A percentile compares a stretch with the other conserved stretches of the same genome.
These are phyloP conservation scores for Botrytis tulipae DNA, from an alignment of 2,329 filamentous ascomycete species.

Conservation along the genomic window DNA sequence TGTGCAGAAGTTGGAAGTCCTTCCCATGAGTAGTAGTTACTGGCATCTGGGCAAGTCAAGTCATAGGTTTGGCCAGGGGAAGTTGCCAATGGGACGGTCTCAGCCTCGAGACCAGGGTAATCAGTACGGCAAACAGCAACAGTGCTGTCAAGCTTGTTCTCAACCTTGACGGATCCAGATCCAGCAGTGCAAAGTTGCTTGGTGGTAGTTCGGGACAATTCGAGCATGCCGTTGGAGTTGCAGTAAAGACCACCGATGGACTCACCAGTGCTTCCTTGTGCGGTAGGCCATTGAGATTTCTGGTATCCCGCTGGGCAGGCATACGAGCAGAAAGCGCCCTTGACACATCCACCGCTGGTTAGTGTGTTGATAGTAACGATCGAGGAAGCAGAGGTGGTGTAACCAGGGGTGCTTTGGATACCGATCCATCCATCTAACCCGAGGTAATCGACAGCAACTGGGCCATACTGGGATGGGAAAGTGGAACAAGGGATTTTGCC, in stretches of 20 bases:
- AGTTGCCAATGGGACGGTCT: constrained; percentile 74
- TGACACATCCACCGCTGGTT: constrained; percentile 58
- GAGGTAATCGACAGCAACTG: constrained; percentile 67
- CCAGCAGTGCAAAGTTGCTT: constrained; percentile 74
- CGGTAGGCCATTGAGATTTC: constrained; percentile 83
- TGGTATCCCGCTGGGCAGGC: constrained; percentile 88
- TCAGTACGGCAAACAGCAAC: constrained; percentile 89
- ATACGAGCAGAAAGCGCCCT: constrained; percentile 81
- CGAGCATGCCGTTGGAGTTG: constrained; percentile 67
- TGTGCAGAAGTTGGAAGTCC: constrained; percentile 78
- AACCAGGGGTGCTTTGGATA: constrained; percentile 64
- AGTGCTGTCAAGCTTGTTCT: constrained; percentile 67
- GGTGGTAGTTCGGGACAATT: constrained; percentile 67
- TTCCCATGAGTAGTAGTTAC: constrained; percentile 76
- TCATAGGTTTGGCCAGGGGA: constrained; percentile 56
- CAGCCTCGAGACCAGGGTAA: constrained; percentile 88
- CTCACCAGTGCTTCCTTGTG: constrained; percentile 76
- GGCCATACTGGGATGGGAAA: constrained; percentile 82
- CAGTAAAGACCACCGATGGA: constrained; percentile 88
- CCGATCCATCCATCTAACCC: constrained; percentile 74
- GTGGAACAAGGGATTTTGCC: constrained; percentile 66
- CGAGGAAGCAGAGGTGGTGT: constrained; percentile 45
- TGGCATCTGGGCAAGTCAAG: constrained; percentile 71
- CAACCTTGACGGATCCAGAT: constrained; percentile 62
- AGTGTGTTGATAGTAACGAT: constrained; percentile 67